Conservation (phyloP, 2,329 filamentous ascomycete genomes). For the Trichoderma sp. region DNA sequence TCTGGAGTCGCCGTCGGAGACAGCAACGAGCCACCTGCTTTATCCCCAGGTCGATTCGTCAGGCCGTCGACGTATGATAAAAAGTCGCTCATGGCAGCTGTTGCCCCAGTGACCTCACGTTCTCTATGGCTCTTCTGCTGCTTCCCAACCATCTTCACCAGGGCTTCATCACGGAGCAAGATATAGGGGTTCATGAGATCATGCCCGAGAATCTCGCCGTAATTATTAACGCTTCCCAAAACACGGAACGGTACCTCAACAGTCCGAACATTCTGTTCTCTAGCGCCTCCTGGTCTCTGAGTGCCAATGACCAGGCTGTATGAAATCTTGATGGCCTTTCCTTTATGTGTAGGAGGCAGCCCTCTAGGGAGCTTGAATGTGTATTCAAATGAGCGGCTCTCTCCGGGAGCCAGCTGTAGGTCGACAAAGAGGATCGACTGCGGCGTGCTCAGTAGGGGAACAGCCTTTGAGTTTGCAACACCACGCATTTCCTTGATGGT, state of each 20-base stretch:
- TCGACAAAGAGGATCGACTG: conserved; percentile 97
- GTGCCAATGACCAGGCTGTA: conserved; percentile 92
- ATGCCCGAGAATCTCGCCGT: conserved; percentile 86
- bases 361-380: conserved; percentile 81
- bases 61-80: conserved; percentile 74
- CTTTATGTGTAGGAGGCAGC: conserved; percentile 85
- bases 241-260: conserved; percentile 92
- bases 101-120: conserved; percentile 28
- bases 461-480: conserved; percentile 77
- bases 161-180: conserved; percentile 78
- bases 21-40: conserved; percentile 58
- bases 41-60: conserved; percentile 56
- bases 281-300: conserved; percentile 74
- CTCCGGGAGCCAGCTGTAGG: conserved; percentile 78
- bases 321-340: conserved; percentile 88
- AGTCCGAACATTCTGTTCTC: conserved; percentile 81
- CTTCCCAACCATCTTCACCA: conserved; percentile 47
- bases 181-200: conserved; percentile 95
- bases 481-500: conserved; percentile 95
- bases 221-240: conserved; percentile 84
- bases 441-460: conserved; percentile 89
- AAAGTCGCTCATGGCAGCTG: conserved; percentile 61
- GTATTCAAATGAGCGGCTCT: conserved; percentile 85
- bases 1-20: conserved; percentile 64
- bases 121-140: conserved; percentile 29